Evolutionary conservation across 805 yeast genomes (phyloP).

Genomic region (Candida nemodendra): DNA sequence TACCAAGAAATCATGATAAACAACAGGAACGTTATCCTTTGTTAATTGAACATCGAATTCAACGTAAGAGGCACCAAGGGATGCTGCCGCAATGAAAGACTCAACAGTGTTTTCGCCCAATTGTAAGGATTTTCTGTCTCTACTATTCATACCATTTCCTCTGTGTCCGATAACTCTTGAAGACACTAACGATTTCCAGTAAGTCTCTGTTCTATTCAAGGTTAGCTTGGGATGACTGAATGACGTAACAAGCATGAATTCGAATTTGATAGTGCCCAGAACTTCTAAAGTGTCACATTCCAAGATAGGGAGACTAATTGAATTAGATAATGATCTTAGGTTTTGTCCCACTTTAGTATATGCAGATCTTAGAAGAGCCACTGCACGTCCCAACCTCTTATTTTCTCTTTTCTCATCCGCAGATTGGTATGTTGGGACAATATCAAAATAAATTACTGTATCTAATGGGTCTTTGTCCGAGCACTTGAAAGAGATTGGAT

Average conservation of each 20-base stretch:
- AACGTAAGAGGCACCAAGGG: conserved; percentile 92
- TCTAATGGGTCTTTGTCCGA: conserved; percentile 47
- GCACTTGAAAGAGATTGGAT: conserved; percentile 73
- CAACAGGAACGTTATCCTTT: conserved; percentile 86
- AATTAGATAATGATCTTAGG: conserved; percentile 63
- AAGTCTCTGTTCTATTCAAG: conserved; percentile 67
- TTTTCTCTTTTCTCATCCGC: conserved; percentile 22
- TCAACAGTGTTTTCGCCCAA: conserved; percentile 95
- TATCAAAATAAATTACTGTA: conserved; percentile 70
- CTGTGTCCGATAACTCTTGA: conserved; percentile 95
- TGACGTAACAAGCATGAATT: conserved; percentile 66
- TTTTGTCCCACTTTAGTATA: conserved; percentile 67
- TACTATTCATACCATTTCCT: conserved; percentile 86
- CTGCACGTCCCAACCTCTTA: conserved; percentile 76
- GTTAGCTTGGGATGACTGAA: conserved; percentile 70
- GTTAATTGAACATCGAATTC: conserved; percentile 97
- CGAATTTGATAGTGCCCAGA: conserved; percentile 76
- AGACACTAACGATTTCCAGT: conserved; percentile 87
- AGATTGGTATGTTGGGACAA: conserved; percentile 79
- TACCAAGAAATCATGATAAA: conserved; percentile 90
- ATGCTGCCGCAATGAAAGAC: conserved; percentile 93
- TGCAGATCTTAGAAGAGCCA: conserved; percentile 62
- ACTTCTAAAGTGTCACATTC: conserved; percentile 70
- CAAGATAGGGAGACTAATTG: conserved; percentile 71
- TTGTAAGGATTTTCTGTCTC: conserved; percentile 73